Percentiles rank a stretch among this genome's conserved stretches.
Evolutionary conservation across 2,329 filamentous ascomycete genomes (phyloP).

Genomic region (Aspergillus aculeatus): DNA sequence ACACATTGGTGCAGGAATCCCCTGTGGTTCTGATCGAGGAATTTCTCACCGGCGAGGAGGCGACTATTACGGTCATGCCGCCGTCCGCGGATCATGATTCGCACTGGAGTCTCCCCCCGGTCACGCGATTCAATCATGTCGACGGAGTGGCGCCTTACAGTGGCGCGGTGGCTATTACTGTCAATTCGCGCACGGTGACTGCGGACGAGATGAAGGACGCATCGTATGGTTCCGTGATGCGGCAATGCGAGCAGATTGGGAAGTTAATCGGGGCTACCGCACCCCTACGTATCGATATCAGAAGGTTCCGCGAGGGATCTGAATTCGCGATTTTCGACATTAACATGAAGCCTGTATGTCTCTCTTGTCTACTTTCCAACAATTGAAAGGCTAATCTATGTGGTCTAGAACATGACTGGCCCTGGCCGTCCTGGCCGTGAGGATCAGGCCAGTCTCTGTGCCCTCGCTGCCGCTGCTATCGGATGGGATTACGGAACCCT

Average conservation of each 20-base stretch:
- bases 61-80: conserved; percentile 54
- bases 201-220: conserved; percentile 1
- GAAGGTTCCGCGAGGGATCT: neutral
- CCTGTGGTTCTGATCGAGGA: conserved; percentile 49
- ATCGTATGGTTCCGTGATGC: conserved; percentile 2
- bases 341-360: conserved; percentile 18
- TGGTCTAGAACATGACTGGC: conserved; percentile 47
- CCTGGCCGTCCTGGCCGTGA: conserved; percentile 50
- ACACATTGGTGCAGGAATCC: conserved; percentile 37
- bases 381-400: neutral
- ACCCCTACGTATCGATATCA: conserved; percentile 2
- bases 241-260: neutral
- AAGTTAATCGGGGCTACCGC: conserved; percentile 3
- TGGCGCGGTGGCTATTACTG: conserved; percentile 43
- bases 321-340: conserved; percentile 8
- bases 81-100: conserved; percentile 32
- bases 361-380: conserved; percentile 19
- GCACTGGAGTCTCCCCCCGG: conserved; percentile 49
- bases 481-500: conserved; percentile 47
- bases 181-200: conserved; percentile 3
- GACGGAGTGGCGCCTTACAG: conserved; percentile 53
- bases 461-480: conserved; percentile 43
- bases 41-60: conserved; percentile 50
- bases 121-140: conserved; percentile 50
- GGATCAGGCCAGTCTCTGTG: conserved; percentile 50